These are phyloP conservation scores for Aspergillus chevalieri DNA, from an alignment of 2,329 filamentous ascomycete genomes.

Conservation along the genomic window DNA sequence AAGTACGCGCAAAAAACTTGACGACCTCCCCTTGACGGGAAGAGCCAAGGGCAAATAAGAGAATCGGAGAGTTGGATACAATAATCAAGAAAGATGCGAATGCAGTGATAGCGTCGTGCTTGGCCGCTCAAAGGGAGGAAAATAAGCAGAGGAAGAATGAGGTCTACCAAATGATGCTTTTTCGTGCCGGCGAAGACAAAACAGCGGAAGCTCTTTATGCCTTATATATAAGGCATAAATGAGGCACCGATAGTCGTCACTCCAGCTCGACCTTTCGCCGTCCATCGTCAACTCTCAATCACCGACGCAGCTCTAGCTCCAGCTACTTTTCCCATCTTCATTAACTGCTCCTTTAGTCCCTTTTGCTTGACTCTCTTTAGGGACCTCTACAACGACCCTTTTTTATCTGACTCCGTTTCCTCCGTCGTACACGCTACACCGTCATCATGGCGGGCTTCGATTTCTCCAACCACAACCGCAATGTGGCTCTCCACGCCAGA, in stretches of 20 bases:
- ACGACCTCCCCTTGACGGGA: conserved; percentile 21
- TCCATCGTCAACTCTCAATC: conserved; percentile 10
- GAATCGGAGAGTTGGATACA: not conserved
- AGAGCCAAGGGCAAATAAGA: conserved; percentile 4
- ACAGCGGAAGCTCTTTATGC: conserved; percentile 13
- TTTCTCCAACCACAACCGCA: conserved; percentile 99
- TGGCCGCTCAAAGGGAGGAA: not conserved
- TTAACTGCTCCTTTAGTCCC: not conserved
- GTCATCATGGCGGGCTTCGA: conserved; percentile 89
- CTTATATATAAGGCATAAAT: not conserved
- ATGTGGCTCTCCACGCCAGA: conserved; percentile 87
- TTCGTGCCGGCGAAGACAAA: conserved; percentile 9
- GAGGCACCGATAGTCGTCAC: conserved; percentile 32
- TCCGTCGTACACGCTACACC: conserved; percentile 21
- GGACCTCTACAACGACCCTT: not conserved
- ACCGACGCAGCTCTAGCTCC: conserved; percentile 13
- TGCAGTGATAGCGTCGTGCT: no score
- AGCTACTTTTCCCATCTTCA: conserved; percentile 32
- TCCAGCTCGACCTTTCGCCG: conserved; percentile 22
- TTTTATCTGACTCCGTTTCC: conserved; percentile 20
- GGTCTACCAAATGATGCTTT: not conserved
- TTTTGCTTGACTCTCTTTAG: conserved; percentile 18
- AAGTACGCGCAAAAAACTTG: conserved; percentile 43
- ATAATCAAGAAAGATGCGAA: conserved; percentile 1
- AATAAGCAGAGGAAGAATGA: not conserved